Evolutionary conservation across 2,329 filamentous ascomycete genomes (phyloP).

Genomic region (Ceratocystis variospora): DNA sequence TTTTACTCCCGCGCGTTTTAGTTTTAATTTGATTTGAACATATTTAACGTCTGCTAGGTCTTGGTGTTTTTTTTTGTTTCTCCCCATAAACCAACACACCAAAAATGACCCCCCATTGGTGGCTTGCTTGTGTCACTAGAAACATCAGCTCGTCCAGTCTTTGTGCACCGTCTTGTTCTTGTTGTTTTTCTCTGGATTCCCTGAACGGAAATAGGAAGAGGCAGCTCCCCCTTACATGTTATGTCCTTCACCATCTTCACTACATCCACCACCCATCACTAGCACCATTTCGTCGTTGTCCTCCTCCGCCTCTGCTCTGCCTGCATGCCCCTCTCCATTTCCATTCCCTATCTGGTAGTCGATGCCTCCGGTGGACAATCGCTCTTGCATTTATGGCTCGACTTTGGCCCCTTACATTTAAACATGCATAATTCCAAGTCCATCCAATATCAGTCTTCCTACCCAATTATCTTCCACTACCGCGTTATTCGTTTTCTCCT

Average conservation of each 20-base stretch:
- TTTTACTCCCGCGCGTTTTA: no score
- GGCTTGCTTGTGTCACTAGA: not conserved
- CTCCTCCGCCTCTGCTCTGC: not conserved
- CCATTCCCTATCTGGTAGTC: not conserved
- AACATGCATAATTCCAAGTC: not conserved
- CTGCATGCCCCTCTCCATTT: not conserved
- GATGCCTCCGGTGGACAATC: not conserved
- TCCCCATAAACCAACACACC: not conserved
- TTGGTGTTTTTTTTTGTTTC: not conserved
- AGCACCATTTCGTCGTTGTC: not conserved
- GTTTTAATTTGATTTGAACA: no score
- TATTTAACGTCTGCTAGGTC: no score
- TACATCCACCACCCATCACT: not conserved
- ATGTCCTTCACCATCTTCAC: not conserved
- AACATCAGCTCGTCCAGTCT: conserved; percentile 2
- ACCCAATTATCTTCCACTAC: not conserved
- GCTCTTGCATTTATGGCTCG: not conserved
- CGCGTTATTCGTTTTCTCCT: not conserved
- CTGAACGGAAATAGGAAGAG: not conserved
- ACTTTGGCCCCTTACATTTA: not conserved
- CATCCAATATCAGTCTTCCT: not conserved
- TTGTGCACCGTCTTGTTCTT: not conserved
- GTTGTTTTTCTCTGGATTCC: not conserved
- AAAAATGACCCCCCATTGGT: not conserved
- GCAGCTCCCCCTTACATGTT: not conserved